Evolutionary conservation across 2,329 filamentous ascomycete genomes (phyloP).

Genomic region (Zasmidium angulare): DNA sequence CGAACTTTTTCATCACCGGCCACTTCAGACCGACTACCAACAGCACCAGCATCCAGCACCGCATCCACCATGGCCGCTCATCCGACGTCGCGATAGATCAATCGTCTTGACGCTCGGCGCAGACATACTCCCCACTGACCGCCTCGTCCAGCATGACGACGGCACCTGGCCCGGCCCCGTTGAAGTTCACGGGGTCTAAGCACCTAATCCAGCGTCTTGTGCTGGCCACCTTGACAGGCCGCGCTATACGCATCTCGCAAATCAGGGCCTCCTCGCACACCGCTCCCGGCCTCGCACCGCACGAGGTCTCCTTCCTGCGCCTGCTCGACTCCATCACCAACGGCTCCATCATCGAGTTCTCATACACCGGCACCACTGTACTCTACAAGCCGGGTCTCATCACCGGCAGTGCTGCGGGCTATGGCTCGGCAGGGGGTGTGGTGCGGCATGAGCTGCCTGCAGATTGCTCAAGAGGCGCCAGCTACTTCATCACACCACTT

Average conservation of each 20-base stretch:
- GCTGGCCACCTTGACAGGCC: constrained; percentile 86
- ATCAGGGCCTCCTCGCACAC: constrained; percentile 86
- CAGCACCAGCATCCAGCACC: not conserved
- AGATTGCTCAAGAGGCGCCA: constrained; percentile 75
- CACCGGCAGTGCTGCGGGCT: constrained; percentile 75
- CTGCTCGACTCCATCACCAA: constrained; percentile 94
- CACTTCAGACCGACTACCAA: not conserved
- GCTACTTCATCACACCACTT: constrained; percentile 87
- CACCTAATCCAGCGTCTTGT: constrained; percentile 81
- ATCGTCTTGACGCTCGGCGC: no score
- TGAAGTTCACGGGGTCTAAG: constrained; percentile 74
- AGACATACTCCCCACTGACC: not conserved
- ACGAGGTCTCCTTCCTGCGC: constrained; percentile 94
- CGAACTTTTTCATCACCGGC: not conserved
- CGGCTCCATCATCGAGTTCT: constrained; percentile 91
- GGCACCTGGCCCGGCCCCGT: constrained; percentile 27
- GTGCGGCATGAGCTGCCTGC: constrained; percentile 78
- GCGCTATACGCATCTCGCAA: constrained; percentile 85
- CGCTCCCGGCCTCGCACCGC: constrained; percentile 81
- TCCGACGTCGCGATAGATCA: no score
- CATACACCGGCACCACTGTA: constrained; percentile 90
- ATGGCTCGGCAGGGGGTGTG: constrained; percentile 71
- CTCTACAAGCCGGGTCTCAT: constrained; percentile 91
- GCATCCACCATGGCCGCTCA: no score
- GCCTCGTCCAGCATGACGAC: constrained; percentile 26